Evolutionary conservation across 2,329 filamentous ascomycete species (phyloP).

Genomic region (Neurospora crassa): DNA sequence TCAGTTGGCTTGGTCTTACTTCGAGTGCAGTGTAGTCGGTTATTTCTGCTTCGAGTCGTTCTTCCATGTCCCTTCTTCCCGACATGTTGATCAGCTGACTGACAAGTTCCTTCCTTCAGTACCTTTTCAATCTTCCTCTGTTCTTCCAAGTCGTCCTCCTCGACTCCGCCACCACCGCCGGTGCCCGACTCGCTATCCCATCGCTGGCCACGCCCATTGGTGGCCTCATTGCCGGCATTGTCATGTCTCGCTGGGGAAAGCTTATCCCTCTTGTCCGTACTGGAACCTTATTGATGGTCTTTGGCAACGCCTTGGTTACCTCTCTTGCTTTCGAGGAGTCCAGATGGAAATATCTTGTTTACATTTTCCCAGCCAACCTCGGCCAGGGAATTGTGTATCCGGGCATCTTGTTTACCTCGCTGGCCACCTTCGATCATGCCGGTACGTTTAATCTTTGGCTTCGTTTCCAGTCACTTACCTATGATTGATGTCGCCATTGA

Average conservation of each 20-base stretch:
- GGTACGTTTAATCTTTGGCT: slow-evolving; percentile 28
- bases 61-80: not conserved
- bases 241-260: slow-evolving; percentile 48
- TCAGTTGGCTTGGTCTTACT: not conserved
- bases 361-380: slow-evolving; percentile 47
- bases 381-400: slow-evolving; percentile 53
- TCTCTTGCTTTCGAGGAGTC: slow-evolving; percentile 40
- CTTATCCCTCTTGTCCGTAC: slow-evolving; percentile 41
- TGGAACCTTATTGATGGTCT: slow-evolving; percentile 40
- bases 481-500: not conserved
- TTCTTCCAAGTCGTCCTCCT: slow-evolving; percentile 60
- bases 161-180: slow-evolving; percentile 54
- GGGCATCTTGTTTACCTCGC: slow-evolving; percentile 48
- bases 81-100: not conserved
- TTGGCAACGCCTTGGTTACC: slow-evolving; percentile 43
- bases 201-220: slow-evolving; percentile 50
- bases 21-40: not conserved
- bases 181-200: slow-evolving; percentile 53
- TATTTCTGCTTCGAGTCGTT: not conserved
- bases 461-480: not conserved
- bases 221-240: slow-evolving; percentile 44
- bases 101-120: slow-evolving; percentile 23
- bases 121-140: slow-evolving; percentile 60
- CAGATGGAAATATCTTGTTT: slow-evolving; percentile 44
- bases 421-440: slow-evolving; percentile 52